Evolutionary conservation across 352 stramenopile species (phyloP).

Genomic region (Pythium biforme): DNA sequence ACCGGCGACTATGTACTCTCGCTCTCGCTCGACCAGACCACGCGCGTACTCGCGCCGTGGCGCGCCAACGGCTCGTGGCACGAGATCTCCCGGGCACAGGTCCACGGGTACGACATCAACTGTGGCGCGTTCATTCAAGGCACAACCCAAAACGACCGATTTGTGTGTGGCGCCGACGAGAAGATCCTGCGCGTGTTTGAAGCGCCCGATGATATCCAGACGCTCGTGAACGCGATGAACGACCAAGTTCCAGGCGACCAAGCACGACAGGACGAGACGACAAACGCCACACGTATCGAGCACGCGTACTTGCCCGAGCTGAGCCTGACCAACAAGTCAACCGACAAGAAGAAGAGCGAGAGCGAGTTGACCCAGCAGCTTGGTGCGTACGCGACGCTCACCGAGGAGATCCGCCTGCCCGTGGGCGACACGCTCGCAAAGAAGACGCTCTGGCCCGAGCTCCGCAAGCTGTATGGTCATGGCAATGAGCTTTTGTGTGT

Average conservation of each 20-base stretch:
- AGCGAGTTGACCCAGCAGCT: background rate
- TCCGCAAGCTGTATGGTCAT: constrained; percentile 77
- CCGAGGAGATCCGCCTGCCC: constrained; percentile 34
- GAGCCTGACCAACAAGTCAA: constrained; percentile 73
- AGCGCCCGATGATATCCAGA: constrained; percentile 49
- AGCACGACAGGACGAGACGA: background rate
- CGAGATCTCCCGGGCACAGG: constrained; percentile 76
- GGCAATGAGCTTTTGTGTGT: constrained; percentile 79
- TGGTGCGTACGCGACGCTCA: constrained; percentile 31
- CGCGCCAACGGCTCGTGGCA: constrained; percentile 31
- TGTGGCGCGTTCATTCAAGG: constrained; percentile 54
- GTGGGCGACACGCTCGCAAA: constrained; percentile 61
- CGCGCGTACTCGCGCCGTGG: constrained; percentile 47
- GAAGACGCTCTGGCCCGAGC: constrained; percentile 76
- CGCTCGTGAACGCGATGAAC: constrained; percentile 32
- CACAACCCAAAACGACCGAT: constrained; percentile 56
- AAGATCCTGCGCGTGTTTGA: constrained; percentile 83
- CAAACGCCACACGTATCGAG: constrained; percentile 30
- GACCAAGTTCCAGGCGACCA: background rate
- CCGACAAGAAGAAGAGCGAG: constrained; percentile 10
- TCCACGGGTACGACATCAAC: constrained; percentile 83
- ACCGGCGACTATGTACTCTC: constrained; percentile 64
- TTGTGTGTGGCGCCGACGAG: constrained; percentile 79
- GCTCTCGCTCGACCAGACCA: constrained; percentile 74
- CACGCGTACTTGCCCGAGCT: constrained; percentile 75